Conservation (phyloP, 192 early-diverging fungal genomes). For the Coemansia sp. region DNA sequence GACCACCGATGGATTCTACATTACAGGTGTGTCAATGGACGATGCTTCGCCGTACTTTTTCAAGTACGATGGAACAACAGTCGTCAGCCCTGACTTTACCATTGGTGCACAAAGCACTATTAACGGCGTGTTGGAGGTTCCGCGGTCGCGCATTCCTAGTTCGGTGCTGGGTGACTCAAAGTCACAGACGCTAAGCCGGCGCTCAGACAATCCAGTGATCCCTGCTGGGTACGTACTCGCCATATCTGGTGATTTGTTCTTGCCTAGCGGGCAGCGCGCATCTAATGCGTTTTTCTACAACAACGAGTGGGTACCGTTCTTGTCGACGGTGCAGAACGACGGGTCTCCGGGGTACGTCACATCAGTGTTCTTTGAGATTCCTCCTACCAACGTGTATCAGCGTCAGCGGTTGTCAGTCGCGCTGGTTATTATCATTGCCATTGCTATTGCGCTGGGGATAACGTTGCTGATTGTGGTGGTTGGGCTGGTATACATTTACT, state of each 20-base stretch:
- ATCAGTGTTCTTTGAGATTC: constrained; percentile 48
- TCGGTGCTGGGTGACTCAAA: constrained; percentile 33
- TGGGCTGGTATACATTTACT: constrained; percentile 59
- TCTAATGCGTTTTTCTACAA: constrained; percentile 50
- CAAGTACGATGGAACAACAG: constrained; percentile 55
- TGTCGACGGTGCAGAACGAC: constrained; percentile 46
- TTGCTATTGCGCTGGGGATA: constrained; percentile 65
- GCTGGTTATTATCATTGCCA: constrained; percentile 67
- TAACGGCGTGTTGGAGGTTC: constrained; percentile 27
- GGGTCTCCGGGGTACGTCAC: constrained; percentile 40
- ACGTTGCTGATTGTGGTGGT: constrained; percentile 63
- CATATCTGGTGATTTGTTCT: constrained; percentile 38
- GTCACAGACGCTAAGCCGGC: constrained; percentile 15
- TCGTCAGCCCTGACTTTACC: constrained; percentile 30
- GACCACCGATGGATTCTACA: constrained; percentile 26
- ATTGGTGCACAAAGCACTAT: constrained; percentile 35
- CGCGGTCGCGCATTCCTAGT: constrained; percentile 35
- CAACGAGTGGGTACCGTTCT: constrained; percentile 47
- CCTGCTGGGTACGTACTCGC: constrained; percentile 43
- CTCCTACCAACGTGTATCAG: constrained; percentile 50
- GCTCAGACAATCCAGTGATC: constrained; percentile 19
- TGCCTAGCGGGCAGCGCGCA: constrained; percentile 30
- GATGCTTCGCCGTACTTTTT: constrained; percentile 52
- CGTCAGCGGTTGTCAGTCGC: constrained; percentile 54
- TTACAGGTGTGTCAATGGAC: constrained; percentile 22